Conservation (phyloP, 306 rosid genomes). For the Quercus aquifolioides region DNA sequence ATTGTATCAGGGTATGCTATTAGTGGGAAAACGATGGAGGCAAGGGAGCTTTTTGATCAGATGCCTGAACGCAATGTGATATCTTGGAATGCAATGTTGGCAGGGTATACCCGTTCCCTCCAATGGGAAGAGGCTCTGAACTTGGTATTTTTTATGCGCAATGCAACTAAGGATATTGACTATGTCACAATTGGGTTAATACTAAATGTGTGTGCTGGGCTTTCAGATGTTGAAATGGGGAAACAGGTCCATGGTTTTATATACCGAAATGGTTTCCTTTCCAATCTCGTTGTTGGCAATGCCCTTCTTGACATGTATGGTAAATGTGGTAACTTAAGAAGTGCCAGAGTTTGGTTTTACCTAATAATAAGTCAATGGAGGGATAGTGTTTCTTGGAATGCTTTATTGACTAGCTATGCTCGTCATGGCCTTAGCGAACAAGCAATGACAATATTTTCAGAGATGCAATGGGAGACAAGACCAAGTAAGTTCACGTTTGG, state of each 20-base stretch:
- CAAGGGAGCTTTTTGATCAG: slow-evolving; percentile 53
- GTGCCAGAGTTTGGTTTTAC: slow-evolving; percentile 53
- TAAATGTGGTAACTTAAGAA: slow-evolving; percentile 68
- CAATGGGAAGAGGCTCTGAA: slow-evolving; percentile 60
- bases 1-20: slow-evolving; percentile 62
- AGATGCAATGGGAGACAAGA: slow-evolving; percentile 71
- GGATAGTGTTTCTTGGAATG: slow-evolving; percentile 72
- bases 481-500: slow-evolving; percentile 53
- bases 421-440: slow-evolving; percentile 52
- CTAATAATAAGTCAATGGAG: slow-evolving; percentile 53
- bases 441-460: slow-evolving; percentile 50
- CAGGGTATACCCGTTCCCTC: slow-evolving; percentile 44
- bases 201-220: slow-evolving; percentile 46
- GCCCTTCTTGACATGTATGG: slow-evolving; percentile 86
- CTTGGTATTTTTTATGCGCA: slow-evolving; percentile 51
- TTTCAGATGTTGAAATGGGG: slow-evolving; percentile 60
- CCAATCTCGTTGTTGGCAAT: slow-evolving; percentile 51
- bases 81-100: slow-evolving; percentile 87
- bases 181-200: slow-evolving; percentile 58
- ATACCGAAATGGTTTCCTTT: slow-evolving; percentile 48
- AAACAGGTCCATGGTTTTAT: slow-evolving; percentile 66
- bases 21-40: slow-evolving; percentile 53
- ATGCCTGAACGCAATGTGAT: slow-evolving; percentile 77
- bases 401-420: slow-evolving; percentile 55
- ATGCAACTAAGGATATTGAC: slow-evolving; percentile 31